phyloP scores from a whole-genome alignment of 1,284 basidiomycete species.

The Xanthoconium separans region DNA sequence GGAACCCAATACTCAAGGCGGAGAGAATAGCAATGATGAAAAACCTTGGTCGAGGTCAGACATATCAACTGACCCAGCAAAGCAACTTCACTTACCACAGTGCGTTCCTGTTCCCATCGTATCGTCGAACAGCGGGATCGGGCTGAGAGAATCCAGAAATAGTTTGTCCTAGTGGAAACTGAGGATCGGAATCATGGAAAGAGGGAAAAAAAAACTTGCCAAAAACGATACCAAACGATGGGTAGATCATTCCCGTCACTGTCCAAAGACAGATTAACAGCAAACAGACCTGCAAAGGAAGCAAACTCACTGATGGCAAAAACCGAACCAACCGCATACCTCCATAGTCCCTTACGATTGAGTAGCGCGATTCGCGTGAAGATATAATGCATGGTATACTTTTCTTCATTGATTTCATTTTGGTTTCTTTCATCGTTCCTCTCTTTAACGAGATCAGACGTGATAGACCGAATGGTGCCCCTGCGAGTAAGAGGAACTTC shows the following conservation, averaged over 20 bases:
- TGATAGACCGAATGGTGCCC: conserved; percentile 66
- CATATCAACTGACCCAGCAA: not conserved
- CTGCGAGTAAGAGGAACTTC: conserved; percentile 67
- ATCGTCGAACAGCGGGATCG: conserved; percentile 42
- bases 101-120: conserved; percentile 66
- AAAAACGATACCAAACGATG: conserved; percentile 83
- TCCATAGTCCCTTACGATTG: conserved; percentile 57
- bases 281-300: conserved; percentile 1
- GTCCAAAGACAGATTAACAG: conserved; percentile 12
- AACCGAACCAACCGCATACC: conserved; percentile 55
- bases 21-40: conserved; percentile 82
- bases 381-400: conserved; percentile 53
- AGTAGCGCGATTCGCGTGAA: conserved; percentile 73
- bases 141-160: conserved; percentile 61
- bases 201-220: conserved; percentile 34
- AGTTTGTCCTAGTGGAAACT: conserved; percentile 45
- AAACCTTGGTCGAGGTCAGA: conserved; percentile 48
- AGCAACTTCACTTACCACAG: conserved; percentile 46
- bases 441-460: conserved; percentile 67
- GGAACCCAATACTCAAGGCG: conserved; percentile 55
- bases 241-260: conserved; percentile 81
- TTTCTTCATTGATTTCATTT: conserved; percentile 41
- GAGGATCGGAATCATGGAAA: not conserved
- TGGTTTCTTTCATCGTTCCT: conserved; percentile 38
- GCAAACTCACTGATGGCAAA: conserved; percentile 51